Evolutionary conservation across 805 yeast species (phyloP).

Genomic region (Suhomyces xylopsoci): DNA sequence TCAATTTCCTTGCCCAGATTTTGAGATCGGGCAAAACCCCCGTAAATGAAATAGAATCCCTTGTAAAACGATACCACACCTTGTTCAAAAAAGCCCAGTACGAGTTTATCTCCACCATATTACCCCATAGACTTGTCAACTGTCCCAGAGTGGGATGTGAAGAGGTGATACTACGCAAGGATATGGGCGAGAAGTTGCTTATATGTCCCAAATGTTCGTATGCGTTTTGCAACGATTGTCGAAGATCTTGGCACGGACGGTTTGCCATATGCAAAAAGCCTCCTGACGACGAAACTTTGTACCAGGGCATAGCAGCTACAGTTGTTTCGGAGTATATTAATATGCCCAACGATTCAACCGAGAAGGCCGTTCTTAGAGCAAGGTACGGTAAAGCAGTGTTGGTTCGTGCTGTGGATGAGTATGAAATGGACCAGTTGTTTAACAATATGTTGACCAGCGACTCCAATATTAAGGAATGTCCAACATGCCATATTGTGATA

Average conservation of each 20-base stretch:
- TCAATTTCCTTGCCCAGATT: conserved; percentile 30
- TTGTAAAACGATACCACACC: conserved; percentile 35
- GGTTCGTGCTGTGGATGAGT: conserved; percentile 42
- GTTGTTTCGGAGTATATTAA: conserved; percentile 38
- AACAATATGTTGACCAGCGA: conserved; percentile 41
- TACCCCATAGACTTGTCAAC: conserved; percentile 46
- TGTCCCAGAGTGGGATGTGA: conserved; percentile 51
- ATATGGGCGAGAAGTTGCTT: conserved; percentile 45
- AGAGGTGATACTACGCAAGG: conserved; percentile 45
- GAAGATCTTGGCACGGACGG: conserved; percentile 61
- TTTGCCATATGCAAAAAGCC: conserved; percentile 41
- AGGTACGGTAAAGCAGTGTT: conserved; percentile 47
- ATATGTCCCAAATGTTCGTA: conserved; percentile 48
- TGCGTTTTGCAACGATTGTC: conserved; percentile 56
- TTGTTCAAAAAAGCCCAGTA: conserved; percentile 40
- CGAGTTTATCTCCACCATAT: conserved; percentile 40
- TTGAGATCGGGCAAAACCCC: conserved; percentile 12
- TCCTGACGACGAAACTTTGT: conserved; percentile 12
- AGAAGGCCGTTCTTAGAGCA: conserved; percentile 31
- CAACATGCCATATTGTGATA: conserved; percentile 47
- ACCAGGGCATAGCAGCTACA: conserved; percentile 27
- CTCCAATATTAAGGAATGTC: conserved; percentile 37
- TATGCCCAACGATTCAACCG: conserved; percentile 25
- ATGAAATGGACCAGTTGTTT: conserved; percentile 46
- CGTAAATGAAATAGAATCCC: conserved; percentile 4